phyloP scores from a whole-genome alignment of 2,329 filamentous ascomycete species.

The Bretziella fagacearum region DNA sequence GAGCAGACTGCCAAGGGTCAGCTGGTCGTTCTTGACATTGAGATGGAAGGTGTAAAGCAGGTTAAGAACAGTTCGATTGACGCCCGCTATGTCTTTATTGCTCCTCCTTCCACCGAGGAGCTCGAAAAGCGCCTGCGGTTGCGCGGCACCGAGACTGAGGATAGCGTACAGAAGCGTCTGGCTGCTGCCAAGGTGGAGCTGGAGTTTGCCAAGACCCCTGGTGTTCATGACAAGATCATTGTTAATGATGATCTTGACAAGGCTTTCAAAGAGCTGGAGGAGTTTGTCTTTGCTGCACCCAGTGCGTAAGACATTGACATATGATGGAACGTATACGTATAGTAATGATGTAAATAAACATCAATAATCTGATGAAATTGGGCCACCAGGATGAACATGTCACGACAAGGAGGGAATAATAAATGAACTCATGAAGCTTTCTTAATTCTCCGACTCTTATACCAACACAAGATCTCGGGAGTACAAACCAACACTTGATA shows the following conservation, averaged over 20 bases:
- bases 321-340: not conserved
- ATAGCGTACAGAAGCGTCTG: conserved; percentile 50
- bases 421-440: not conserved
- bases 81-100: conserved; percentile 70
- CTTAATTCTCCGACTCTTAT: no score
- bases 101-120: conserved; percentile 57
- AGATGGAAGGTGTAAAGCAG: conserved; percentile 96
- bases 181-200: conserved; percentile 58
- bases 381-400: not conserved
- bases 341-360: not conserved
- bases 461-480: no score
- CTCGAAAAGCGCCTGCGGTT: conserved; percentile 60
- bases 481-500: no score
- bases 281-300: conserved; percentile 27
- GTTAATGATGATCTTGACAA: conserved; percentile 29
- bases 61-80: conserved; percentile 59
- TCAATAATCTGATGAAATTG: not conserved
- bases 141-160: conserved; percentile 63
- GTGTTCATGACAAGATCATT: conserved; percentile 28
- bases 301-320: conserved; percentile 3
- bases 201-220: conserved; percentile 50
- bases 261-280: conserved; percentile 36
- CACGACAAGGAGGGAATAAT: not conserved
- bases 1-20: conserved; percentile 53
- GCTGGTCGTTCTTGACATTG: conserved; percentile 80